phyloP scores from a whole-genome alignment of 257 asterid genomes.

The Nemophila menziesii region DNA sequence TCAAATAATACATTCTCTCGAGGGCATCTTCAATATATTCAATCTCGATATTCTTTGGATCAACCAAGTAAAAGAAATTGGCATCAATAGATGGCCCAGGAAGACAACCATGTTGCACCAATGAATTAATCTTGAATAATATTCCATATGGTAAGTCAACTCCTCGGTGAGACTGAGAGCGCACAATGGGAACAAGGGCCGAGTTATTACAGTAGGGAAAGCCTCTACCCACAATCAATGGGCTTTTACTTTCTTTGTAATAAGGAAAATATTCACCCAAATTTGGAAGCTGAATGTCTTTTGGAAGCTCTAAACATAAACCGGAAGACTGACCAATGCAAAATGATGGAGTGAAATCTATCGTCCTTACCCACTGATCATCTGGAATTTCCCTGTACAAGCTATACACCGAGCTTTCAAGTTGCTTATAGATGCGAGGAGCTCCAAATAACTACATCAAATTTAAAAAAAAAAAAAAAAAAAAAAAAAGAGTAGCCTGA shows the following conservation, averaged over 20 bases:
- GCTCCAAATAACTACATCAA: constrained; percentile 54
- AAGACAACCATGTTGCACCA: constrained; percentile 77
- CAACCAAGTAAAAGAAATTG: constrained; percentile 36
- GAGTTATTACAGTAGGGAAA: constrained; percentile 26
- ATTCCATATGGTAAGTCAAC: constrained; percentile 39
- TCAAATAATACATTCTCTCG: constrained; percentile 37
- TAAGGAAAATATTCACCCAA: constrained; percentile 39
- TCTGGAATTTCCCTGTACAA: constrained; percentile 38
- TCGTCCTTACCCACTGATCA: constrained; percentile 85
- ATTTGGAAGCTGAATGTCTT: constrained; percentile 42
- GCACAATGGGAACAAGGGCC: constrained; percentile 59
- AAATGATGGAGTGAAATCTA: constrained; percentile 55
- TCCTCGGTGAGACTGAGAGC: constrained; percentile 41
- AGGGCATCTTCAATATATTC: constrained; percentile 55
- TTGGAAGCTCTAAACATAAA: constrained; percentile 55
- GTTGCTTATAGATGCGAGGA: constrained; percentile 63
- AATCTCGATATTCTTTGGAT: constrained; percentile 26
- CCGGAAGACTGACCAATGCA: constrained; percentile 81
- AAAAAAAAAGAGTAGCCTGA: no score
- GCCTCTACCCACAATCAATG: constrained; percentile 28
- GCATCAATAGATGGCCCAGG: constrained; percentile 54
- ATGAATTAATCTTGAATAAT: constrained; percentile 47
- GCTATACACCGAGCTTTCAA: constrained; percentile 17
- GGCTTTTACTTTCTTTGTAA: constrained; percentile 36
- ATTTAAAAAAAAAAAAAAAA: no score